Evolutionary conservation across 2,329 filamentous ascomycete genomes (phyloP).

Genomic region (Fusarium nurragi): DNA sequence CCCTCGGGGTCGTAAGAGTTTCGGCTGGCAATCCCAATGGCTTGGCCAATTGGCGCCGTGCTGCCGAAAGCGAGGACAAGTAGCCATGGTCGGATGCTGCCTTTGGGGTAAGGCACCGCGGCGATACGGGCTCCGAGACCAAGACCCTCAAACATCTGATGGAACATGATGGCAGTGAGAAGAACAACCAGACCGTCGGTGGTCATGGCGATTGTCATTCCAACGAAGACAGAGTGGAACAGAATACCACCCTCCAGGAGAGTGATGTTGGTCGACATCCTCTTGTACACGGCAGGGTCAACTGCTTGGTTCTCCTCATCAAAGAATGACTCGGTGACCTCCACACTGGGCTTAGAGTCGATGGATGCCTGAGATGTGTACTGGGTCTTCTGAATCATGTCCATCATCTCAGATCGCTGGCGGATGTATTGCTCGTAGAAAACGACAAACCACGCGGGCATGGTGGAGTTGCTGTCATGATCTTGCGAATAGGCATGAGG

Average conservation of each 20-base stretch:
- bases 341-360: slow-evolving; percentile 46
- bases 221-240: slow-evolving; percentile 81
- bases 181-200: slow-evolving; percentile 73
- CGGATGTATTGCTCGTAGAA: slow-evolving; percentile 72
- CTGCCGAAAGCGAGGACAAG: slow-evolving; percentile 70
- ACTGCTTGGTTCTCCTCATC: slow-evolving; percentile 58
- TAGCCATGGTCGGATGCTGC: slow-evolving; percentile 67
- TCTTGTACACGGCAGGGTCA: slow-evolving; percentile 62
- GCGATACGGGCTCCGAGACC: slow-evolving; percentile 77
- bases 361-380: slow-evolving; percentile 31
- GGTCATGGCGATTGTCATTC: slow-evolving; percentile 76
- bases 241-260: slow-evolving; percentile 81
- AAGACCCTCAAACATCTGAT: slow-evolving; percentile 75
- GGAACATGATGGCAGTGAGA: slow-evolving; percentile 75
- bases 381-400: slow-evolving; percentile 56
- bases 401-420: slow-evolving; percentile 67
- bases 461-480: slow-evolving; percentile 48
- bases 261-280: slow-evolving; percentile 76
- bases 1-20: slow-evolving; percentile 70
- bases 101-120: slow-evolving; percentile 67
- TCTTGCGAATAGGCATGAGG: slow-evolving; percentile 40
- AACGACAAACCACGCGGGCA: slow-evolving; percentile 70
- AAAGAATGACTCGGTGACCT: slow-evolving; percentile 47
- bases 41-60: slow-evolving; percentile 71
- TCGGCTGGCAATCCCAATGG: slow-evolving; percentile 67